Conservation (phyloP, 2,329 filamentous ascomycete genomes). For the Epichloe scottii region DNA sequence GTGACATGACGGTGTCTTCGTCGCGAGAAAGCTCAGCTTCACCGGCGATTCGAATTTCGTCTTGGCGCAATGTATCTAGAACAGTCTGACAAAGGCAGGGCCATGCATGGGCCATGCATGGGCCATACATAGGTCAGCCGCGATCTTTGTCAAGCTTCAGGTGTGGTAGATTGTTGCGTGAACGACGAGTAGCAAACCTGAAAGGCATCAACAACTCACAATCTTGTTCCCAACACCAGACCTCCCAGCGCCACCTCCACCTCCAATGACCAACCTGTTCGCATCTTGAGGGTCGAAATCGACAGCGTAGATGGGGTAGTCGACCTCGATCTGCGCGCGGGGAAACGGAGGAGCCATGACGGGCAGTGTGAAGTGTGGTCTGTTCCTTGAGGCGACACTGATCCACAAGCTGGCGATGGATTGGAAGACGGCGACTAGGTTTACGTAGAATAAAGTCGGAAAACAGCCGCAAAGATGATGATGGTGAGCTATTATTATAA, state of each 20-base stretch:
- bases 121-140: not conserved
- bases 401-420: not conserved
- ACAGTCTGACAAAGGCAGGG: slow-evolving; percentile 40
- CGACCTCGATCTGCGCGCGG: slow-evolving; percentile 52
- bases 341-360: slow-evolving; percentile 29
- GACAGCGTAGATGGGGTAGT: slow-evolving; percentile 76
- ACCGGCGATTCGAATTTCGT: slow-evolving; percentile 50
- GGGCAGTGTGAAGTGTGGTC: not conserved
- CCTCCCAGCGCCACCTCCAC: slow-evolving; percentile 72
- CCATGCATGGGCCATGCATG: not conserved
- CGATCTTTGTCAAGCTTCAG: not conserved
- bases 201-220: slow-evolving; percentile 33
- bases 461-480: not conserved
- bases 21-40: slow-evolving; percentile 69
- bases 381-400: not conserved
- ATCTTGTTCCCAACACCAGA: slow-evolving; percentile 83
- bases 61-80: slow-evolving; percentile 55
- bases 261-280: slow-evolving; percentile 66
- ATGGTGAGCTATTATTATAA: not conserved
- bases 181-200: not conserved
- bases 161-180: not conserved
- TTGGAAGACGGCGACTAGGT: not conserved
- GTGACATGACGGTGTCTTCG: slow-evolving; percentile 80
- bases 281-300: slow-evolving; percentile 78
- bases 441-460: not conserved